These are phyloP conservation scores for Globisporangium uncinulatum DNA, from an alignment of 352 stramenopile species.

Conservation along the genomic window DNA sequence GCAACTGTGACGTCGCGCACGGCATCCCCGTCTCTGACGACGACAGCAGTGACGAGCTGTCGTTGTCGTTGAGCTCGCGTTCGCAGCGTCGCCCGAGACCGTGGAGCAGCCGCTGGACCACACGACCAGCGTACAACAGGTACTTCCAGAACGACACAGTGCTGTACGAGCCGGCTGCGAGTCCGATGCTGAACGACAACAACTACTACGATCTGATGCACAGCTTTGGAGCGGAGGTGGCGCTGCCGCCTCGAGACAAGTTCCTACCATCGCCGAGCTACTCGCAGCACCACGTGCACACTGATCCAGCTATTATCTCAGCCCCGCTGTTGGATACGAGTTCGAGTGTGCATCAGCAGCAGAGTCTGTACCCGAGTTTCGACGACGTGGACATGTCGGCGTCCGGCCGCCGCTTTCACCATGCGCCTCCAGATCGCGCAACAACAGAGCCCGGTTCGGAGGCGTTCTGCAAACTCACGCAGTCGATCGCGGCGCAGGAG, in stretches of 20 bases:
- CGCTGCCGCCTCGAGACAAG: too few relatives aligned
- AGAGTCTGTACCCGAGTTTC: not conserved
- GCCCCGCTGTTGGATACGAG: not conserved
- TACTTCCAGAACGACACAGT: not conserved
- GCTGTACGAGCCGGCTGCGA: not conserved
- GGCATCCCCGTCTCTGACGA: constrained; percentile 5
- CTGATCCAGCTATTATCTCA: not conserved
- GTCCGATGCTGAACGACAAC: not conserved
- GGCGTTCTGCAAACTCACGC: constrained; percentile 10
- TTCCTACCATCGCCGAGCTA: constrained; percentile 2
- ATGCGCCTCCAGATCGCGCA: not conserved
- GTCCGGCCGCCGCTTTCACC: not conserved
- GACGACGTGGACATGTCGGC: not conserved
- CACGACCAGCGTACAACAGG: not conserved
- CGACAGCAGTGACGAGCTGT: constrained; percentile 1
- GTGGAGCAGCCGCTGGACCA: not conserved
- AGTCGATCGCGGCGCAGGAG: constrained; percentile 15
- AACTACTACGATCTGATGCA: not conserved
- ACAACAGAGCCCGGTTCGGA: not conserved
- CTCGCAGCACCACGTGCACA: not conserved
- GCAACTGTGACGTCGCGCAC: constrained; percentile 4
- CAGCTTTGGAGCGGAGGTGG: not conserved
- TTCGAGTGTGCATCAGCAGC: not conserved
- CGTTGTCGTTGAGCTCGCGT: not conserved
- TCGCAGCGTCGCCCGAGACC: not conserved